Base-by-base conservation (phyloP, 176 grass and related monocot species). In the Cymbopogon citratus region DNA sequence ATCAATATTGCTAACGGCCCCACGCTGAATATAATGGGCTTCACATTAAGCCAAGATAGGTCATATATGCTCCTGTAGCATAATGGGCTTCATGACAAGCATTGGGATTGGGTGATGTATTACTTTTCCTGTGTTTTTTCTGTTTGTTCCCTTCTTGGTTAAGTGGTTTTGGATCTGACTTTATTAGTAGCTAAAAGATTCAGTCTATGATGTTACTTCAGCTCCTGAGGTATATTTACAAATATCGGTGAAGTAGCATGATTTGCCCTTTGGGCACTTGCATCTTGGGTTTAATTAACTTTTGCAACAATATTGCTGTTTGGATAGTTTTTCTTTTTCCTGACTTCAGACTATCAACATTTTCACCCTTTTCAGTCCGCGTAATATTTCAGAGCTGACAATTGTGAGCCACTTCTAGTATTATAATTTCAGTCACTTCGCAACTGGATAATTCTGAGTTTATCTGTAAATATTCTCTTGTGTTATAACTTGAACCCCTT, bases 61-160 rank as follows among this genome's bases (percentile, higher is more conserved):
- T 7, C 19, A 27, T 59, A 70, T 29, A 27, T 29, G 25, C 2
- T 31, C 40, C 4, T 29, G 16, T 29, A 28, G 36, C 39, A 62
- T 18, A 40, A 51, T 75, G 7, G 52, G 21, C 64, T 82, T 77
- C 28, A 46, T 38, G 35, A 79, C 21, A 78, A 66, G 14, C 34
- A 66, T 65, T 18, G 7, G 39, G 35, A n/a, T n/a, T n/a, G 31
- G 31, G 31, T 41, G 28, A 52, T 43, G 66, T 83, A 73, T 66
- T 79, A 43, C 36, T 48, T 74, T 79, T 21, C 5, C 12, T 43
- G 72, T 83, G 66, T 65, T 72, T 64, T 66, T 36, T 72, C 44
- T 25, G 56, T 66, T 64, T 87, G 27, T 25, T 54, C 29, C 38
- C 45, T 74, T 74, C 21, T 28, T 59, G 12, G 3, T 46, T 15